Evolutionary conservation across 2,329 filamentous ascomycete genomes (phyloP).

Genomic region (Parastagonospora avenae): DNA sequence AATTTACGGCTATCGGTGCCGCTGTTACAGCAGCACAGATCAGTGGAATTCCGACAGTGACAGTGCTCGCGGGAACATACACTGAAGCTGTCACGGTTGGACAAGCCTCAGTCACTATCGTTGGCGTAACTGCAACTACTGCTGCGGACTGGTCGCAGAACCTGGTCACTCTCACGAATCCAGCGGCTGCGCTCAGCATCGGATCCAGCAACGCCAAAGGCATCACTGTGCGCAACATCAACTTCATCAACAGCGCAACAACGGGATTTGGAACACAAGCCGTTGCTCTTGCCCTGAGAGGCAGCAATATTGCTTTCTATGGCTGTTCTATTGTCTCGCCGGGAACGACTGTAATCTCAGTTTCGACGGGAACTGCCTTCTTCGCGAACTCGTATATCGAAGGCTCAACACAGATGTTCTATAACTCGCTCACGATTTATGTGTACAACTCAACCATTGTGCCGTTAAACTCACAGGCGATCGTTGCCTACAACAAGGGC

Average conservation of each 20-base stretch:
- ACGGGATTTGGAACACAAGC: conserved; percentile 22
- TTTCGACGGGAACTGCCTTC: conserved; percentile 43
- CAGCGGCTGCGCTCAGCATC: conserved; percentile 36
- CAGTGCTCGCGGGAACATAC: conserved; percentile 54
- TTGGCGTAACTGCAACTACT: conserved; percentile 38
- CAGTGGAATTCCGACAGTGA: conserved; percentile 50
- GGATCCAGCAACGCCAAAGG: conserved; percentile 36
- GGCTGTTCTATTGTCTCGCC: conserved; percentile 52
- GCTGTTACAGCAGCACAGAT: conserved; percentile 53
- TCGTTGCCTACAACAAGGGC: conserved; percentile 51
- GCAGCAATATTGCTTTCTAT: conserved; percentile 52
- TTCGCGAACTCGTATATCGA: conserved; percentile 55
- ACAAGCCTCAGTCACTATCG: conserved; percentile 50
- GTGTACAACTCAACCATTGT: conserved; percentile 53
- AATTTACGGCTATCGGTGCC: conserved; percentile 53
- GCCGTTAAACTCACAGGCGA: conserved; percentile 42
- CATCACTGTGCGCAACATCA: conserved; percentile 48
- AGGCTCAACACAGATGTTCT: conserved; percentile 51
- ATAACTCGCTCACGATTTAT: conserved; percentile 49
- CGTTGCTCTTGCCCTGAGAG: conserved; percentile 38
- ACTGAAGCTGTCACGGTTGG: conserved; percentile 49
- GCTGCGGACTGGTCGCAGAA: conserved; percentile 45
- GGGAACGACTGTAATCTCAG: conserved; percentile 36
- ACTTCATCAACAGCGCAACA: conserved; percentile 43
- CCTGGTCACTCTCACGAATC: conserved; percentile 43